Base-by-base conservation (phyloP, 1,284 basidiomycete species). In the Cryptococcus sp. region DNA sequence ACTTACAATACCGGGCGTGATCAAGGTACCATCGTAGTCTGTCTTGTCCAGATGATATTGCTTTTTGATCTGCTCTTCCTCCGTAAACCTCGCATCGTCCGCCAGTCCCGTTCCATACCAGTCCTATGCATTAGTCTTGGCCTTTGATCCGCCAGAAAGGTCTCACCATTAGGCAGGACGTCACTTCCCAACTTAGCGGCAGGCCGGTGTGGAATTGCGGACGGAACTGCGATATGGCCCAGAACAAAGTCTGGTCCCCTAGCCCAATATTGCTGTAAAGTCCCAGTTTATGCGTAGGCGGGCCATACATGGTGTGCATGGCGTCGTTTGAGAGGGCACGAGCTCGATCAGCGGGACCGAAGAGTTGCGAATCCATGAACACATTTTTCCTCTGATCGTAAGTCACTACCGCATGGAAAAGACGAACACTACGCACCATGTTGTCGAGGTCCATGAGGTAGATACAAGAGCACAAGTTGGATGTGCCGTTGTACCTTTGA, bases 401-500 rank as follows among this genome's bases (percentile, higher is more conserved):
- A n/a, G n/a, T n/a, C n/a, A n/a, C n/a, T n/a, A n/a, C n/a, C n/a
- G n/a, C n/a, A n/a, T n/a, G n/a, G n/a, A n/a, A n/a, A n/a, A n/a
- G n/a, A n/a, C n/a, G n/a, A n/a, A n/a, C n/a, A n/a, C n/a, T n/a
- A 48, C 46, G 11, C 46, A 48, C 46, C 46, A 48, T 36, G 10
- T 25, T 36, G 11, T 48, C 46, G 32, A 48, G 46, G 22, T 48
- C 32, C 18, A 48, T 31, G 10, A 48, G 34, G 4, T 37, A 16
- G 32, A 48, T 39, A 23, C 46, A 48, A 24, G 32, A 37, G 23
- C 46, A 48, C 10, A 48, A 23, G 19, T 39, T 36, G 19, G 46
- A 23, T 21, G 46, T 46, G 7, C 45, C 45, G 28, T 46, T 22
- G 28, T 46, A 46, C 11, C 7, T 22, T 13, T 9, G 11, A 7